A percentile compares a stretch with the other conserved stretches of the same genome.
These are phyloP conservation scores for Hypoxylon lienhwacheense DNA, from an alignment of 495 filamentous ascomycete genomes.

Conservation along the genomic window DNA sequence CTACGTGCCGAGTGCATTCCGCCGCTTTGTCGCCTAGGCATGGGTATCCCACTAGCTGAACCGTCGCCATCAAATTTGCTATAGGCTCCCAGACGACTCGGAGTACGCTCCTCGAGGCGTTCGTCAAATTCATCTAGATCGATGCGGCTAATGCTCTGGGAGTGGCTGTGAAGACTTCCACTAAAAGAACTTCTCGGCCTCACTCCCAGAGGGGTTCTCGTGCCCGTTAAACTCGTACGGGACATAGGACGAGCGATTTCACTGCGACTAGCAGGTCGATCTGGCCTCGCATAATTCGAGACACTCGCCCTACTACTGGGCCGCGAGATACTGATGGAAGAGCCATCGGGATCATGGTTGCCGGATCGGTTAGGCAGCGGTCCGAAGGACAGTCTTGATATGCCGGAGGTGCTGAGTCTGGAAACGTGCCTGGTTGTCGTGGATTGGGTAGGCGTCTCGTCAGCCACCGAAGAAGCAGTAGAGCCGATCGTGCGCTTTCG, in stretches of 20 bases:
- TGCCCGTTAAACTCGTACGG: constrained; percentile 55
- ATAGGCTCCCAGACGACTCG: constrained; percentile 54
- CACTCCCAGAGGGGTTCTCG: constrained; percentile 63
- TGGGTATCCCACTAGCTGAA: constrained; percentile 52
- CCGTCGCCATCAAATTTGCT: constrained; percentile 55
- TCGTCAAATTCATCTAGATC: constrained; percentile 48
- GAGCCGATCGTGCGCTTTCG: constrained; percentile 69
- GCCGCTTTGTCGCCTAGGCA: constrained; percentile 58
- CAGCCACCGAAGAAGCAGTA: constrained; percentile 55
- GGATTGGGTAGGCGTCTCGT: constrained; percentile 42
- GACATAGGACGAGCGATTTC: constrained; percentile 67
- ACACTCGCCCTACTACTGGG: constrained; percentile 65
- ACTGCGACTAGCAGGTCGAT: constrained; percentile 52
- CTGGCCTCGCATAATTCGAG: constrained; percentile 54
- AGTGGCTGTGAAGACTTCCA: constrained; percentile 57
- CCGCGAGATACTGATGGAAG: constrained; percentile 49
- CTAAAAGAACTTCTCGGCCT: constrained; percentile 61
- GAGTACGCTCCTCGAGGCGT: constrained; percentile 50
- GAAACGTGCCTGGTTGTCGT: constrained; percentile 53
- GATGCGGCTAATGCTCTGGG: constrained; percentile 50
- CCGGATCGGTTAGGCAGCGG: constrained; percentile 49
- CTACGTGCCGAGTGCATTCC: constrained; percentile 47
- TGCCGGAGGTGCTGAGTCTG: constrained; percentile 56
- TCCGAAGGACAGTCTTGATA: constrained; percentile 57
- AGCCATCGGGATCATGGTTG: constrained; percentile 41